These are phyloP conservation scores for Neonothopanus nambi DNA, from an alignment of 1,284 basidiomycete genomes.

Conservation along the genomic window DNA sequence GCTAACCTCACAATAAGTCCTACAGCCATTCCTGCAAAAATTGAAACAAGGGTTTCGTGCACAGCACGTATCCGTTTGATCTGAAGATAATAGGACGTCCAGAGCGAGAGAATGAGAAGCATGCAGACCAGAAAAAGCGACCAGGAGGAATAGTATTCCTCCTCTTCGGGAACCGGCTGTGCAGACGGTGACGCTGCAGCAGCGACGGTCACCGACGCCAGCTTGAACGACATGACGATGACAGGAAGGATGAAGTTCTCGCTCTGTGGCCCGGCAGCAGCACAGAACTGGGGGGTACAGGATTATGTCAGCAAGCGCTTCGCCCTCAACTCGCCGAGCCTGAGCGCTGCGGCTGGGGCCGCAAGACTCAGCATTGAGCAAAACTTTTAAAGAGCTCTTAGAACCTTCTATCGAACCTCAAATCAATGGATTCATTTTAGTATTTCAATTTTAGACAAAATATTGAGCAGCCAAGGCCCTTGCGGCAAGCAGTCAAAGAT, in stretches of 20 bases:
- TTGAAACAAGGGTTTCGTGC: constrained; percentile 96
- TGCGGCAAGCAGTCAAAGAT: no score
- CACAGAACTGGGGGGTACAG: no score
- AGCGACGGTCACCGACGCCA: constrained; percentile 29
- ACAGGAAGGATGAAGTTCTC: constrained; percentile 1
- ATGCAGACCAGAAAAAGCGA: constrained; percentile 93
- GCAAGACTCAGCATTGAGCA: no score
- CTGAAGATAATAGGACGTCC: constrained; percentile 97
- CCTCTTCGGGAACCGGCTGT: constrained; percentile 42
- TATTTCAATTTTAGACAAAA: no score
- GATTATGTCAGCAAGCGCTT: no score
- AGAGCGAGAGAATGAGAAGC: constrained; percentile 91
- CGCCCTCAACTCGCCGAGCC: no score
- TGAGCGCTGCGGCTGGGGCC: no score
- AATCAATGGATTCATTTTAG: no score
- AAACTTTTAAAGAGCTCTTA: no score
- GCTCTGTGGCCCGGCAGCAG: no score
- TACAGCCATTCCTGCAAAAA: constrained; percentile 96
- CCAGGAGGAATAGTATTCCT: constrained; percentile 93
- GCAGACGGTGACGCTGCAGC: constrained; percentile 19
- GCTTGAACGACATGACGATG: constrained; percentile 30
- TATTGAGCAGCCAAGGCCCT: no score
- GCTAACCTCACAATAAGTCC: constrained; percentile 89
- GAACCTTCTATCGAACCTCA: no score
- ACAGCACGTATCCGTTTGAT: constrained; percentile 94